phyloP scores from a whole-genome alignment of 257 asterid genomes.

The Penstemon barbatus region DNA sequence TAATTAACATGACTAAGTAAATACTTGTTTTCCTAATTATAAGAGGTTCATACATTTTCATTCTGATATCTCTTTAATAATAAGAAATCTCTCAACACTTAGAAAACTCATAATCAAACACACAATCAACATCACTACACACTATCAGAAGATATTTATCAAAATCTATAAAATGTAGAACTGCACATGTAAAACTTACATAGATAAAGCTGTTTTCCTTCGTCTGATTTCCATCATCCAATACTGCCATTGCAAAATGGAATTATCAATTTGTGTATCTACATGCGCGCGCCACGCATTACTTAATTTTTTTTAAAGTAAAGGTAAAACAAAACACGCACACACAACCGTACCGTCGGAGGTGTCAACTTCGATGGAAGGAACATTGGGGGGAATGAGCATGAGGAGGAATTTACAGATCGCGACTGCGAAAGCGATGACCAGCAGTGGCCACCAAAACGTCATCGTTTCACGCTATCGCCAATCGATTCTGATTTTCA shows the following conservation, averaged over 20 bases:
- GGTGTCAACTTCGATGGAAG: slow-evolving; percentile 87
- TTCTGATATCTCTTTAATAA: background rate
- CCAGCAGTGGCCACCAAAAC: slow-evolving; percentile 90
- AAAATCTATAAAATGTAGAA: background rate
- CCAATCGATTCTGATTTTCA: slow-evolving; percentile 26
- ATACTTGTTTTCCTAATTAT: background rate
- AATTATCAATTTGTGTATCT: no score
- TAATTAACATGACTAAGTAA: background rate
- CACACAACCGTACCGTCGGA: slow-evolving; percentile 64
- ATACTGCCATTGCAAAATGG: slow-evolving; percentile 50
- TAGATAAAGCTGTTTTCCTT: slow-evolving; percentile 95
- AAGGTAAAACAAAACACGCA: slow-evolving; percentile 10
- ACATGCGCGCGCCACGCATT: background rate
- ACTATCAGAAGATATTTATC: background rate
- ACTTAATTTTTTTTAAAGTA: background rate
- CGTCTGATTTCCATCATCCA: slow-evolving; percentile 80
- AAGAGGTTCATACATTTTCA: background rate
- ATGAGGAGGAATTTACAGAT: slow-evolving; percentile 81
- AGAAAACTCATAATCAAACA: slow-evolving; percentile 8
- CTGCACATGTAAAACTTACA: slow-evolving; percentile 50
- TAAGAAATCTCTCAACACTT: slow-evolving; percentile 1
- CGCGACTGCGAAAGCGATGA: slow-evolving; percentile 65
- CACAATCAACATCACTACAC: background rate
- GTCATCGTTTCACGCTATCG: slow-evolving; percentile 51
- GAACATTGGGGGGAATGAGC: slow-evolving; percentile 91